Evolutionary conservation across 805 yeast genomes (phyloP), one percentile per base, ranked within the genome.

Genomic region (Saturnispora saitoi): DNA sequence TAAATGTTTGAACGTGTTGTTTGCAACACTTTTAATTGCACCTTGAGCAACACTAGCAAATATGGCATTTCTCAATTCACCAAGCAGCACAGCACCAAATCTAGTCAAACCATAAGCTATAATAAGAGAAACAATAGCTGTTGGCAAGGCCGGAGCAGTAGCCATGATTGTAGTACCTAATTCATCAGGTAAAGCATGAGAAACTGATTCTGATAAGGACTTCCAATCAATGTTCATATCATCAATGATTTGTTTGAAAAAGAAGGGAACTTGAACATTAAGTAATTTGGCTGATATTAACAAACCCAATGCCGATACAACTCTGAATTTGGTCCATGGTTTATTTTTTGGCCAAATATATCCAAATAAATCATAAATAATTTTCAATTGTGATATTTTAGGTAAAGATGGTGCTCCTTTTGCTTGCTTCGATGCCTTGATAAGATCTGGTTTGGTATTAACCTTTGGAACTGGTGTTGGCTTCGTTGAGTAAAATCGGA

Each of bases 231-330:
- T 75, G 61, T 91, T 93, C 97, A 91, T 90, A 11, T 81, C 78
- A 67, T 93, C 98, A 42, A 93, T 81, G 45, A 88, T 91, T 29
- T 78, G 73, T 56, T 86, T 93, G 75, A 93, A 93, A 66, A 80
- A 90, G 62, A 93, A 89, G 0, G 99, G 99, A 5, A 93, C 99
- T 64, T 93, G 96, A 4, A 93, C 96, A 63, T 90, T 93, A 32
- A 93, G 70, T 6, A 93, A 61, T 63, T 93, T 93, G 17, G 97
- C 84, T 0, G 81, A 80, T 4, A 93, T 76, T 51, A 93, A 72
- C 49, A 93, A 69, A 0, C 80, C 57, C 15, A 93, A 62, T 0
- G 98, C 97, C 6, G 85, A 54, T 0, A 84, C 66, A 1, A 93
- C 98, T 42, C 99, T 70, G 29, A 77, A 56, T 61, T 80, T 85